These are phyloP conservation scores for Neopestalotiopsis sp. DNA, from an alignment of 2,329 filamentous ascomycete species.

Conservation along the genomic window DNA sequence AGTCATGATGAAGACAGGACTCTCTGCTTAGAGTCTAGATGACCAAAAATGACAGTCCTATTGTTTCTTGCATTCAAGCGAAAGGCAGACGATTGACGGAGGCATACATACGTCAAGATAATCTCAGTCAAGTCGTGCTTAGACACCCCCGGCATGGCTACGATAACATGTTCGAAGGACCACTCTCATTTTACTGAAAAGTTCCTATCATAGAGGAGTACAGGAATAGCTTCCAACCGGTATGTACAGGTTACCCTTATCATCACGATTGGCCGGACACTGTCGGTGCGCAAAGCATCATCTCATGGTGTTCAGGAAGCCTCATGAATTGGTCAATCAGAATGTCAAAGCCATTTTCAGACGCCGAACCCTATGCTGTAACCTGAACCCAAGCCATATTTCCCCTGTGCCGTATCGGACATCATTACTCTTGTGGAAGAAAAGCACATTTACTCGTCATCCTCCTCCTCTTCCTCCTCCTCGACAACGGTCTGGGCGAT, in stretches of 20 bases:
- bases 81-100: too few species aligned
- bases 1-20: too few species aligned
- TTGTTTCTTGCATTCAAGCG: too few species aligned
- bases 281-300: background rate
- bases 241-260: background rate
- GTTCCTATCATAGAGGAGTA: background rate
- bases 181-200: background rate
- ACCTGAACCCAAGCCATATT: conserved; percentile 26
- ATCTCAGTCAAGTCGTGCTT: too few species aligned
- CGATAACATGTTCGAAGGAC: background rate
- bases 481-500: conserved; percentile 82
- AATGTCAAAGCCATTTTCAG: conserved; percentile 34
- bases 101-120: too few species aligned
- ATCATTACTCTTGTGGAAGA: conserved; percentile 10
- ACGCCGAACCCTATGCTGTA: conserved; percentile 39
- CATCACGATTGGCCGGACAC: background rate
- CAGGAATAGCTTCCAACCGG: background rate
- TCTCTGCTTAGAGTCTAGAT: too few species aligned
- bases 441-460: conserved; percentile 63
- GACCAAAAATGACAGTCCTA: too few species aligned
- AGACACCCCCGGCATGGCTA: background rate
- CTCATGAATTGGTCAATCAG: conserved; percentile 18
- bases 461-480: conserved; percentile 70
- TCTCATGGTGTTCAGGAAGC: conserved; percentile 12
- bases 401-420: conserved; percentile 12